A percentile compares a stretch with the other conserved stretches of the same genome.
These are phyloP conservation scores for Chlorella sp. DNA, from an alignment of 139 green algal genomes.

Conservation along the genomic window DNA sequence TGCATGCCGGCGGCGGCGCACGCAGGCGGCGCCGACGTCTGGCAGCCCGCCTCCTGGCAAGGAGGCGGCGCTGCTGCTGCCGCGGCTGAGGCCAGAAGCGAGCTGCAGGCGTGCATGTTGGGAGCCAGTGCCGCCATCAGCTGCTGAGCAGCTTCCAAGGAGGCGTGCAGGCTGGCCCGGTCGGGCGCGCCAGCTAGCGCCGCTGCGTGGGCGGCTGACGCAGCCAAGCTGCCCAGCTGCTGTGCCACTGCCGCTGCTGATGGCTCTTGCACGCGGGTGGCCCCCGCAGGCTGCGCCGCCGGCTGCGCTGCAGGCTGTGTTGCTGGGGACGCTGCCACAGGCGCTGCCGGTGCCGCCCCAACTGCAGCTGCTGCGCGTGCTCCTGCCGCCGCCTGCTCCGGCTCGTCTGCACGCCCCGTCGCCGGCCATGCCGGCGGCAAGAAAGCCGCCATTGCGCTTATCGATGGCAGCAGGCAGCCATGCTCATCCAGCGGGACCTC, in stretches of 20 bases:
- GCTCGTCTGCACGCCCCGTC: too few relatives aligned
- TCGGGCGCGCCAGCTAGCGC: background rate
- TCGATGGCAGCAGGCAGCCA: background rate
- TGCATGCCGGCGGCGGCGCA: background rate
- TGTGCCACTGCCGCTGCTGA: background rate
- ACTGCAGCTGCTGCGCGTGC: background rate
- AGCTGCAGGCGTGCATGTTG: background rate
- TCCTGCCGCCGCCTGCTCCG: background rate
- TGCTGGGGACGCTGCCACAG: background rate
- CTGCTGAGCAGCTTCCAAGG: background rate
- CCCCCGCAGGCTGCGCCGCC: background rate
- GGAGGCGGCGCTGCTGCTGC: background rate
- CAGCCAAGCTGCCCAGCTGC: background rate
- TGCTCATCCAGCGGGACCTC: background rate
- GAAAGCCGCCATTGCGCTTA: too few relatives aligned
- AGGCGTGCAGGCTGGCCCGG: background rate
- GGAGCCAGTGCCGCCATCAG: slow-evolving; percentile 3
- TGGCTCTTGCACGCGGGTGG: background rate
- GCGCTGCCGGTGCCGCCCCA: too few relatives aligned
- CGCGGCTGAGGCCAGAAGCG: background rate
- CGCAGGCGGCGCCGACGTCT: background rate
- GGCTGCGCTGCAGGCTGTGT: background rate
- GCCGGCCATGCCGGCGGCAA: too few relatives aligned
- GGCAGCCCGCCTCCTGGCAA: background rate
- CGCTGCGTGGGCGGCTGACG: background rate